phyloP scores from a whole-genome alignment of 176 grass and related monocot genomes.

The Elaeis guineensis region DNA sequence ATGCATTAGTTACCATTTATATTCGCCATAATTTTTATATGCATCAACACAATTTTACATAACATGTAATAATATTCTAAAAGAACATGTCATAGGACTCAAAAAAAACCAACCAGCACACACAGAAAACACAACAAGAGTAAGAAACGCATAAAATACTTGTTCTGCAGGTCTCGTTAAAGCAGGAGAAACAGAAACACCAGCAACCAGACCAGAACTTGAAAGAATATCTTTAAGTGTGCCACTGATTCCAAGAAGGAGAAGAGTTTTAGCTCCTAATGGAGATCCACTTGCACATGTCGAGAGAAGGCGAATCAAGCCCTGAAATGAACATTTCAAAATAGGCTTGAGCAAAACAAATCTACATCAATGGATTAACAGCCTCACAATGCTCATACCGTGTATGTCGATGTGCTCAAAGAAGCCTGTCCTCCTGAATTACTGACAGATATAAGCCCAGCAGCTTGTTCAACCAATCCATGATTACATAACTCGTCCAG shows the following conservation, averaged over 20 bases:
- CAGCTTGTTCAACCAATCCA: slow-evolving; percentile 78
- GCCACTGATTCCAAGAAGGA: slow-evolving; percentile 72
- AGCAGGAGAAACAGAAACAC: slow-evolving; percentile 52
- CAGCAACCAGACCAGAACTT: slow-evolving; percentile 58
- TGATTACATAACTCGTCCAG: slow-evolving; percentile 80
- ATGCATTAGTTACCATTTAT: too few species aligned
- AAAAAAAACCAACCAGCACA: too few species aligned
- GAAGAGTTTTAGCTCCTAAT: slow-evolving; percentile 75
- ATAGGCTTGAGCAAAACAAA: slow-evolving; percentile 6
- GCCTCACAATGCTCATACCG: slow-evolving; percentile 25
- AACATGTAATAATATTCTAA: too few species aligned
- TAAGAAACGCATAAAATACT: slow-evolving; percentile 29
- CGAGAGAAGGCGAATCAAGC: slow-evolving; percentile 67
- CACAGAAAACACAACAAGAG: background rate
- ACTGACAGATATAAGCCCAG: slow-evolving; percentile 56
- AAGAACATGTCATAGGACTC: too few species aligned
- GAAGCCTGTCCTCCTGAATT: slow-evolving; percentile 65
- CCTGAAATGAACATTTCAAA: slow-evolving; percentile 34
- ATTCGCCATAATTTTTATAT: too few species aligned
- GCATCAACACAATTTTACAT: too few species aligned
- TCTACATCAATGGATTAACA: too few species aligned
- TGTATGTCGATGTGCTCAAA: slow-evolving; percentile 77
- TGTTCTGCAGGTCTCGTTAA: slow-evolving; percentile 75
- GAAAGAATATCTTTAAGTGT: slow-evolving; percentile 86
- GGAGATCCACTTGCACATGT: slow-evolving; percentile 69